Evolutionary conservation across 1,284 basidiomycete species (phyloP).

Genomic region (Microbotryum saponariae): DNA sequence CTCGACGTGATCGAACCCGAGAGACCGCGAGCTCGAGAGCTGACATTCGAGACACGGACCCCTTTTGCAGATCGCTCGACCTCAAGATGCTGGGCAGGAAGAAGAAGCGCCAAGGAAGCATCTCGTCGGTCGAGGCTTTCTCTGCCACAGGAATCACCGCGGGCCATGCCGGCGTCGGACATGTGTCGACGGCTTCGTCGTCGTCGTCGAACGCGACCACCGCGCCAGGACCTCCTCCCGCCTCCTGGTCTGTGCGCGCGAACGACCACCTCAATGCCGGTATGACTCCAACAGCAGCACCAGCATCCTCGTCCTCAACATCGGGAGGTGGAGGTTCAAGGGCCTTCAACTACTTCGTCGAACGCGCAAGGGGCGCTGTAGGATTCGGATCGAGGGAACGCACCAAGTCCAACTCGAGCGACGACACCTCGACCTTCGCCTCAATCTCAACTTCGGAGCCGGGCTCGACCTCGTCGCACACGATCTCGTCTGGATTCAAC

Average conservation of each 20-base stretch:
- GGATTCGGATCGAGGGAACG: constrained; percentile 1
- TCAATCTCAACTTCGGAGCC: not conserved
- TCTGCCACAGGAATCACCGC: not conserved
- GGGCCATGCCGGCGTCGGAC: not conserved
- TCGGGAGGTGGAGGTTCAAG: not conserved
- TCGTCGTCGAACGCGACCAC: not conserved
- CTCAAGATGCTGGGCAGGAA: not conserved
- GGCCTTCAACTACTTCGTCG: constrained; percentile 8
- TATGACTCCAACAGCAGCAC: no score
- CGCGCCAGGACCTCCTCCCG: not conserved
- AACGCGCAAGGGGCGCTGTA: constrained; percentile 9
- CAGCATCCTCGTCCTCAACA: no score
- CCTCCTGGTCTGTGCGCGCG: not conserved
- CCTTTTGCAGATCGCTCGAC: not conserved
- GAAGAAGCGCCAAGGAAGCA: constrained; percentile 11
- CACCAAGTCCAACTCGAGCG: not conserved
- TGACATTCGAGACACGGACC: not conserved
- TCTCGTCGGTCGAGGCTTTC: constrained; percentile 7
- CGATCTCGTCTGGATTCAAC: not conserved
- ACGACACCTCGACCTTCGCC: not conserved
- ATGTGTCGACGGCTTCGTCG: not conserved
- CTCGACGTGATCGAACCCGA: not conserved
- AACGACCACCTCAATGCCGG: no score
- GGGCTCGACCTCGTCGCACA: not conserved
- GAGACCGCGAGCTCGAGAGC: not conserved